Base-by-base conservation (phyloP, 768 basidiomycete species). In the Lactarius deliciosus region DNA sequence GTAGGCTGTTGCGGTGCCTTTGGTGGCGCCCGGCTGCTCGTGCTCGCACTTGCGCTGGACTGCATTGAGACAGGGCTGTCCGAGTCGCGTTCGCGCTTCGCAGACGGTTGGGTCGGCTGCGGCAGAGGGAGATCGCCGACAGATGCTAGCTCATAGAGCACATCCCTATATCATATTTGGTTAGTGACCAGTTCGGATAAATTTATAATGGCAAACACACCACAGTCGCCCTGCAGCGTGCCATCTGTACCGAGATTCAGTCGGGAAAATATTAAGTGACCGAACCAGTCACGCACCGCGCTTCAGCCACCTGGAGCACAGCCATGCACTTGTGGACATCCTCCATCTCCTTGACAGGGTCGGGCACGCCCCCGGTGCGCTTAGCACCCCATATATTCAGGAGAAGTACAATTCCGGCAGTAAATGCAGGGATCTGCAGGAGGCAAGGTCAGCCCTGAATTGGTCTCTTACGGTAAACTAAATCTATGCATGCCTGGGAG, bases 81-180 rank as follows among this genome's bases (percentile, higher is more conserved):
- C 1, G 83, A 77, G 63, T 85, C 86, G 45, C 88, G 79, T 57
- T 86, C 87, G 20, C 90, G 86, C 66, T 91, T 91, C 18, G 75
- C 80, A 5, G 81, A 77, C 0, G 76, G 72, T 5, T 86, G 85
- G 60, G 82, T 85, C 0, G 80, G 72, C 58, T 82, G 80, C 2
- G 89, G 89, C 6, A 90, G 79, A 0, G 88, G 89, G 0, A 91
- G 79, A 28, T 90, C 87, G 2, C 89, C 88, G 5, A 86, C 88
- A 0, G 82, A 86, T 4, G 89, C 87, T 1, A 91, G 78, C 69
- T 91, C 88, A 69, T 85, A 90, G 22, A 91, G 76, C 50, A 91
- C 83, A 70, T 90, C 88, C 88, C 89, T 90, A 66, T 13, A 55
- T 45, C 47, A 22, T 20, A 53, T 20, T 53, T 9, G 11, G 41